phyloP scores from a whole-genome alignment of 805 yeast genomes.

The Saccharomycopsis oosterbeekiorum region DNA sequence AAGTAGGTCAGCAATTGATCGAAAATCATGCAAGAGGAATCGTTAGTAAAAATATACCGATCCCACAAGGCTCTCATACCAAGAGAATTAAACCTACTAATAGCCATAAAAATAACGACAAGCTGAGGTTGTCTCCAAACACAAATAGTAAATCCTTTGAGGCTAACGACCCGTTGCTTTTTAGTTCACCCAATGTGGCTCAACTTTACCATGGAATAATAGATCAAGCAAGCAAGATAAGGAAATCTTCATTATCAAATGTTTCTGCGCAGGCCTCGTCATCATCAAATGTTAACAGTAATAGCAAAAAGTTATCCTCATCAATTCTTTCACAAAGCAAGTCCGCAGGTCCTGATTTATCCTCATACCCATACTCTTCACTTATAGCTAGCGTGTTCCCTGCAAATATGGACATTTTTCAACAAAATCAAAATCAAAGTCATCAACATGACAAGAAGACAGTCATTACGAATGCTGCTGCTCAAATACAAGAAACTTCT shows the following conservation, averaged over 20 bases:
- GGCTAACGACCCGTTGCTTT: neutral
- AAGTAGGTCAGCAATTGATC: constrained; percentile 3
- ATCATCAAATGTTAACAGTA: neutral
- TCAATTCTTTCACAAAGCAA: neutral
- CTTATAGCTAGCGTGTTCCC: constrained; percentile 1
- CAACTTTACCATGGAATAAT: neutral
- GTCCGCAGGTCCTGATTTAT: neutral
- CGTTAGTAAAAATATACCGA: constrained; percentile 3
- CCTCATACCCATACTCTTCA: neutral
- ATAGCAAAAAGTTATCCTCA: neutral
- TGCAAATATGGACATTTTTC: neutral
- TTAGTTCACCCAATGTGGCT: neutral
- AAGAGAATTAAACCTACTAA: neutral
- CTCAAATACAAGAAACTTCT: neutral
- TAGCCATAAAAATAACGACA: neutral
- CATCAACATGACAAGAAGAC: neutral
- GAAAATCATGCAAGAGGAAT: constrained; percentile 4
- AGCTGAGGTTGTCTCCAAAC: neutral
- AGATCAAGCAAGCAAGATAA: neutral
- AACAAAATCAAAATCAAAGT: neutral
- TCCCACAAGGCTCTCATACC: constrained; percentile 1
- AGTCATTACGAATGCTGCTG: neutral
- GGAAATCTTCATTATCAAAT: neutral
- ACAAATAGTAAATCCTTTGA: neutral
- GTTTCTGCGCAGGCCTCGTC: neutral